Evolutionary conservation across 768 basidiomycete genomes (phyloP).

Genomic region (Mycena leptocephala): DNA sequence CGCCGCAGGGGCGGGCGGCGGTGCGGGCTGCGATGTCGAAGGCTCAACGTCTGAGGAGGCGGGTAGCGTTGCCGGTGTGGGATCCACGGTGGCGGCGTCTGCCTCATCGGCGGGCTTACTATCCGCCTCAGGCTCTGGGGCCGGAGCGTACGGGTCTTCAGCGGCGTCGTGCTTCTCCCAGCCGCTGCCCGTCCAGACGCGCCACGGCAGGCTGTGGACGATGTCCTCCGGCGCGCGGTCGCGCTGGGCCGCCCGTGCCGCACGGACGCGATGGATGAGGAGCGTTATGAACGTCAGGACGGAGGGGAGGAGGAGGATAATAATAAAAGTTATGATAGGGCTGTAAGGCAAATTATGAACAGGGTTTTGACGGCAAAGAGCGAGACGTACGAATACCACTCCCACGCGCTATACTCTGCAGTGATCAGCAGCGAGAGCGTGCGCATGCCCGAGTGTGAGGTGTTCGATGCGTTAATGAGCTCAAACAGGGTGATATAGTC

Average conservation of each 20-base stretch:
- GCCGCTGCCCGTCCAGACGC: conserved; percentile 86
- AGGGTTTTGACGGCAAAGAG: no score
- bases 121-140: conserved; percentile 40
- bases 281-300: conserved; percentile 91
- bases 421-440: conserved; percentile 86
- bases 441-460: conserved; percentile 82
- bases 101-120: conserved; percentile 43
- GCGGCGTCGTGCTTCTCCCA: conserved; percentile 83
- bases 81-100: neutral
- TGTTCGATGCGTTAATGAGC: conserved; percentile 83
- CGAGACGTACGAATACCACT: conserved; percentile 89
- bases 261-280: conserved; percentile 89
- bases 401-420: conserved; percentile 88
- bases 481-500: conserved; percentile 81
- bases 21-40: conserved; percentile 57
- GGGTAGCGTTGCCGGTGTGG: neutral
- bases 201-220: conserved; percentile 85
- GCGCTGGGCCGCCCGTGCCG: conserved; percentile 84
- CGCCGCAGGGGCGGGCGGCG: conserved; percentile 37
- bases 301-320: conserved; percentile 93
- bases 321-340: conserved; percentile 88
- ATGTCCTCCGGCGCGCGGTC: conserved; percentile 89
- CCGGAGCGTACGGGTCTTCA: conserved; percentile 47
- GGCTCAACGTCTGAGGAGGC: conserved; percentile 49
- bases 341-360: conserved; percentile 59